These are phyloP conservation scores for Nothophaeocryptopus gaeumannii DNA, from an alignment of 2,329 filamentous ascomycete species.

Conservation along the genomic window DNA sequence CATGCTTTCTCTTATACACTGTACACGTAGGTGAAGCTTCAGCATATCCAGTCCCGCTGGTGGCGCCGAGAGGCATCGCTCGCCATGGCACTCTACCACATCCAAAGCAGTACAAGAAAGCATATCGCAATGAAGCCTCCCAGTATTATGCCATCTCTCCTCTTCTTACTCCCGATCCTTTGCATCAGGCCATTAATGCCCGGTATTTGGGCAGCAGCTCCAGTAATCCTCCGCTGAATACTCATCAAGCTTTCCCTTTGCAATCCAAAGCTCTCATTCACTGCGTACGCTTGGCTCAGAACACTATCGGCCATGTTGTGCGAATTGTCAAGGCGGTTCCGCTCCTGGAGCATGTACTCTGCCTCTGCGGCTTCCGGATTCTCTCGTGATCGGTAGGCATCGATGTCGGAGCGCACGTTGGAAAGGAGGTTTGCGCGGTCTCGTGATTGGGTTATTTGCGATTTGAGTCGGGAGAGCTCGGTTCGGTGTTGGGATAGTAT, in stretches of 20 bases:
- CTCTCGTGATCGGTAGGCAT: conserved; percentile 68
- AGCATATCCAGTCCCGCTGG: no score
- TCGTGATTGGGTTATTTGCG: conserved; percentile 71
- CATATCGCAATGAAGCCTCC: conserved; percentile 88
- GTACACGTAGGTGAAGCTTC: no score
- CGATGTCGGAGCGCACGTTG: conserved; percentile 88
- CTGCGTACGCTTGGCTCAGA: conserved; percentile 90
- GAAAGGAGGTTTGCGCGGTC: conserved; percentile 86
- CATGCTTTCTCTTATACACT: no score
- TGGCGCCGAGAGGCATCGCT: no score
- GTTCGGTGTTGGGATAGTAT: conserved; percentile 82
- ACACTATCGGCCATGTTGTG: conserved; percentile 87
- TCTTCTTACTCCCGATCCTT: conserved; percentile 90
- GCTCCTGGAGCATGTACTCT: conserved; percentile 95
- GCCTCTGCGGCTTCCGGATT: conserved; percentile 83
- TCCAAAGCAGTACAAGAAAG: conserved; percentile 80
- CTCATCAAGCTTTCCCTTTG: conserved; percentile 85
- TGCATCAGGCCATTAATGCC: conserved; percentile 89
- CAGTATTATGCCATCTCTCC: conserved; percentile 91
- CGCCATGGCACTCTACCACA: conserved; percentile 50
- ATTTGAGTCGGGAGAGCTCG: conserved; percentile 73
- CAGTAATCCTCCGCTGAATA: conserved; percentile 86
- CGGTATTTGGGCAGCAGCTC: conserved; percentile 85
- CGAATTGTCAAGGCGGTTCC: conserved; percentile 79
- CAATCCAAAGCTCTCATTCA: conserved; percentile 83